Base-by-base conservation (phyloP, 176 grass and related monocot genomes). In the Avena insularis region DNA sequence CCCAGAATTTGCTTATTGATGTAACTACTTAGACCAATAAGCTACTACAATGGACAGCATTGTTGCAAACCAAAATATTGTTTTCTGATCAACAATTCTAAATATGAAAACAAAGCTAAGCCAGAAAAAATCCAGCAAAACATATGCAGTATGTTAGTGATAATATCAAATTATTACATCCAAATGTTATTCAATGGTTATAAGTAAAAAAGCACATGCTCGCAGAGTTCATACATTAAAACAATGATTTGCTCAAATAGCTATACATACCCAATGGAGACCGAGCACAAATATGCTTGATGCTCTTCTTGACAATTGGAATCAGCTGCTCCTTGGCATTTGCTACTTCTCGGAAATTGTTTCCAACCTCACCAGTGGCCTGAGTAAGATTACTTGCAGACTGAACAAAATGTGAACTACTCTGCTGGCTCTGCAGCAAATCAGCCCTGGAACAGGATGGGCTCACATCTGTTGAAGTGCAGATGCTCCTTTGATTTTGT, bases 261-360 rank as follows among this genome's bases (percentile, higher is more conserved):
- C 31, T 75, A 66, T 68, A 84, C 58, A 49, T 93, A 95, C 93
- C 93, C 83, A 95, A 82, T 62, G 86, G 84, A 45, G 81, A 82
- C 33, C 77, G 85, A 16, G 68, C 72, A 88, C 43, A 90, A 23
- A 91, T 81, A 74, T 83, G 62, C 85, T 87, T 93, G 63, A 95
- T 79, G 74, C 89, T 85, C 75, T 59, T 81, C 74, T 91, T 95
- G 47, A 90, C 91, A 65, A 95, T 80, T 71, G 80, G 80, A 23
- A 82, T 74, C n/a, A 95, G 91, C 86, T 91, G 47, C 17, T 88
- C 88, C 82, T 91, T 93, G 16, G 89, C 91, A 83, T 83, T 81
- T 77, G 88, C 78, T 54, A 82, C 75, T 88, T 84, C 75, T 71
- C 56, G 83, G 84, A 79, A 89, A 86, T 73, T 80, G 29, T 33